A percentile compares a stretch with the other conserved stretches of the same genome.
These are phyloP conservation scores for Cylindricascospora bacillispora DNA, from an alignment of 1,139 yeast genomes.

Conservation along the genomic window DNA sequence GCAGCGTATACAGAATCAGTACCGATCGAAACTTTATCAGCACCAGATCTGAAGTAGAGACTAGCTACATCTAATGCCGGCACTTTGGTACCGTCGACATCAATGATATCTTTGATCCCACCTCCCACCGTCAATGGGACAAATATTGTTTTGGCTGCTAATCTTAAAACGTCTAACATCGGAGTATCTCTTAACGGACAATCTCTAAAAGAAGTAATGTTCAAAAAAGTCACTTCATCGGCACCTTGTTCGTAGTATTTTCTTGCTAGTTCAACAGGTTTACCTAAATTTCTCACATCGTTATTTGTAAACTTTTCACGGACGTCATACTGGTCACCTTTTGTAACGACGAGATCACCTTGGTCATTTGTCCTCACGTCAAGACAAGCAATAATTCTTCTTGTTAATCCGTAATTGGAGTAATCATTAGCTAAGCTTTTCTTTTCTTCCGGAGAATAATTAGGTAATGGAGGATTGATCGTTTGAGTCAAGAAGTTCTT, in stretches of 20 bases:
- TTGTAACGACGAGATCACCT: constrained; percentile 93
- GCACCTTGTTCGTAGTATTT: constrained; percentile 89
- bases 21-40: constrained; percentile 94
- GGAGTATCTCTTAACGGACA: constrained; percentile 88
- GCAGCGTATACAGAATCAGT: constrained; percentile 94
- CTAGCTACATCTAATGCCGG: constrained; percentile 88
- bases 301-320: constrained; percentile 46
- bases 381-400: constrained; percentile 87
- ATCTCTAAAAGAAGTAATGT: constrained; percentile 88
- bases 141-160: constrained; percentile 79
- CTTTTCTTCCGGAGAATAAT: constrained; percentile 14
- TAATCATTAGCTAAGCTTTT: constrained; percentile 28
- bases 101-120: constrained; percentile 81
- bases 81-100: constrained; percentile 62
- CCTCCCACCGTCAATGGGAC: constrained; percentile 98
- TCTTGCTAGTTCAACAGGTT: constrained; percentile 89
- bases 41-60: constrained; percentile 86
- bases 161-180: constrained; percentile 76
- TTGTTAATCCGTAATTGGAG: constrained; percentile 60
- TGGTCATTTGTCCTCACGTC: constrained; percentile 92
- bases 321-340: constrained; percentile 96
- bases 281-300: constrained; percentile 80
- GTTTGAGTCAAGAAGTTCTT: constrained; percentile 53
- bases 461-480: constrained; percentile 20
- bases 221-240: constrained; percentile 87